phyloP scores from a whole-genome alignment of 23 red algal species.

The Cyanidiococcus yangmingshanensis region DNA sequence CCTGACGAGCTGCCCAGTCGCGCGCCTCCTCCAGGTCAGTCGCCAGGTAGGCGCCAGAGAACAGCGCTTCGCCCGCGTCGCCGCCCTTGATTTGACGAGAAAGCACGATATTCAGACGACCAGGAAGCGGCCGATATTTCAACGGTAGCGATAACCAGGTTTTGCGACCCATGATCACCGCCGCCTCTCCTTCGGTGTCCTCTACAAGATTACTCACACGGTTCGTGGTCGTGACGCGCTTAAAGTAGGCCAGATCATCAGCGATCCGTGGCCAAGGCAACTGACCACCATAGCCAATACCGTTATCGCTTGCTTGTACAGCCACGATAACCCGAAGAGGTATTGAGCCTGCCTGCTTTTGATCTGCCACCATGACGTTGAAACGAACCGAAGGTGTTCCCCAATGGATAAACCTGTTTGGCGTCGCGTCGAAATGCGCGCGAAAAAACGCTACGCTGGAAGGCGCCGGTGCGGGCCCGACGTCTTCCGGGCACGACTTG shows the following conservation, averaged over 20 bases:
- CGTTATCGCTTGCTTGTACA: conserved; percentile 21
- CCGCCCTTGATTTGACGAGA: background rate
- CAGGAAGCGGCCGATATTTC: conserved; percentile 40
- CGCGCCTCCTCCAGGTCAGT: conserved; percentile 40
- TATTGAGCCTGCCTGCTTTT: background rate
- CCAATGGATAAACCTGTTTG: too few species aligned
- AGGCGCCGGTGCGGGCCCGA: too few species aligned
- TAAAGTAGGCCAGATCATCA: conserved; percentile 42
- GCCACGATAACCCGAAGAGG: conserved; percentile 31
- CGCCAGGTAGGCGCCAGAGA: conserved; percentile 35
- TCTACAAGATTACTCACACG: background rate
- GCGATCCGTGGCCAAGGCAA: conserved; percentile 65
- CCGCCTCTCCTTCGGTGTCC: background rate
- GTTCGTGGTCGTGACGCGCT: conserved; percentile 29
- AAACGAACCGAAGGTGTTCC: too few species aligned
- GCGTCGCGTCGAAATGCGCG: too few species aligned
- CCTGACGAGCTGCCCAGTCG: conserved; percentile 28
- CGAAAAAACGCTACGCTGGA: too few species aligned
- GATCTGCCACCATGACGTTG: background rate
- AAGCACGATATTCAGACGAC: conserved; percentile 73
- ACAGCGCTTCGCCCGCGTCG: conserved; percentile 2
- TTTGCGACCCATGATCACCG: conserved; percentile 71
- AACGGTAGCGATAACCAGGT: conserved; percentile 61
- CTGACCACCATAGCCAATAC: conserved; percentile 47
- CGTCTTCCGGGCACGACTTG: too few species aligned